Percentiles rank a stretch among this genome's conserved stretches.
Conservation (phyloP, 208 protist species). For the Wallacemonas sp. region DNA sequence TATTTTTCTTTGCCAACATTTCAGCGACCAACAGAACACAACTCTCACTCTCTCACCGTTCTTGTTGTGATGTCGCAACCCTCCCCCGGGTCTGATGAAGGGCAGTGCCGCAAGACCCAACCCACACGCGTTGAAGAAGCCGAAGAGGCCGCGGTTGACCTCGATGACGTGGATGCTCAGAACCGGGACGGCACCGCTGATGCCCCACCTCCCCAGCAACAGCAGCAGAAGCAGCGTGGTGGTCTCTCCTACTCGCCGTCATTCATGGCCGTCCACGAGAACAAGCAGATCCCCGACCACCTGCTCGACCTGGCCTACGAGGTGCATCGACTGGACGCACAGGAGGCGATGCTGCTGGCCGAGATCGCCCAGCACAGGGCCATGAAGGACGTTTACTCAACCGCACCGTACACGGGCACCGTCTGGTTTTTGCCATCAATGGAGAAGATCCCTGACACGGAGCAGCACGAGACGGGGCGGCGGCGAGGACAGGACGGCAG, state of each 20-base stretch:
- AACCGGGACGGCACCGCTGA: not conserved
- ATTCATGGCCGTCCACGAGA: constrained; percentile 27
- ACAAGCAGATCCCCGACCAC: constrained; percentile 46
- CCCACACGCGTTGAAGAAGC: too few relatives aligned
- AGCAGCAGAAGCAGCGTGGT: not conserved
- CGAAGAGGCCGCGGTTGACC: too few relatives aligned
- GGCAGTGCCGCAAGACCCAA: constrained; percentile 9
- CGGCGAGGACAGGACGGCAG: not conserved
- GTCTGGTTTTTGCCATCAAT: constrained; percentile 78
- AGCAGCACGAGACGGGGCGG: constrained; percentile 13
- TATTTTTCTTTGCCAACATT: too few relatives aligned
- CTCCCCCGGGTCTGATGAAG: not conserved
- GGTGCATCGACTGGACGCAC: constrained; percentile 42
- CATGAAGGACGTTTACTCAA: constrained; percentile 67
- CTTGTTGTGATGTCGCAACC: too few relatives aligned
- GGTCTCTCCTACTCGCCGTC: constrained; percentile 27
- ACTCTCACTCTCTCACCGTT: too few relatives aligned
- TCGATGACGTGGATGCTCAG: not conserved
- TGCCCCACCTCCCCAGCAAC: not conserved
- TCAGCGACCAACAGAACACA: too few relatives aligned
- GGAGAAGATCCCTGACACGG: constrained; percentile 33
- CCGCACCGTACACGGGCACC: constrained; percentile 70
- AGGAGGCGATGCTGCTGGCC: constrained; percentile 45
- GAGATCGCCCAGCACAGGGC: constrained; percentile 53
- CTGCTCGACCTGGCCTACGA: constrained; percentile 49